Conservation (phyloP, 352 stramenopile species). For the Phytopythium aichiense region DNA sequence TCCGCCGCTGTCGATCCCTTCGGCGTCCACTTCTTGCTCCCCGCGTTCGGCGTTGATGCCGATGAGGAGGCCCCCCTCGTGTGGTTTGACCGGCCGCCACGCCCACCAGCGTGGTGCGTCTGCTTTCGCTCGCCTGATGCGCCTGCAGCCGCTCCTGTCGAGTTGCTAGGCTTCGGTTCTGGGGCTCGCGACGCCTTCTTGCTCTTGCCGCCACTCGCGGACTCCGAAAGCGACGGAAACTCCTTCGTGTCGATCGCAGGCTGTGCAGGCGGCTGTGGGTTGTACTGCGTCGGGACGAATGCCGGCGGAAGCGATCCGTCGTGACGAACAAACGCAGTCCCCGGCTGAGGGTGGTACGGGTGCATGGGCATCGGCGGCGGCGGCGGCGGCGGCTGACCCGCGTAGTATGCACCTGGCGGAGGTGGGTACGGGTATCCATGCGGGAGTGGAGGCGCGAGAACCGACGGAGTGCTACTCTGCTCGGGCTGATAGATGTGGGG, state of each 20-base stretch:
- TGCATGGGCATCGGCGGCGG: background rate
- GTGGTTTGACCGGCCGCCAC: slow-evolving; percentile 12
- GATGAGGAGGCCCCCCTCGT: background rate
- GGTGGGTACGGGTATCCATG: slow-evolving; percentile 16
- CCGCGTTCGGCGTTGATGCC: background rate
- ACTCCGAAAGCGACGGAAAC: slow-evolving; percentile 13
- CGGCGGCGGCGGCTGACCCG: slow-evolving; percentile 8
- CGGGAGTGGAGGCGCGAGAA: slow-evolving; percentile 26
- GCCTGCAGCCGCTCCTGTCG: background rate
- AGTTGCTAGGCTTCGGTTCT: slow-evolving; percentile 5
- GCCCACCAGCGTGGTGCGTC: background rate
- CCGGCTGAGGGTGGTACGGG: slow-evolving; percentile 7
- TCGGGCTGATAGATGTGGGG: slow-evolving; percentile 44
- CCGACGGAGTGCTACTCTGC: slow-evolving; percentile 13
- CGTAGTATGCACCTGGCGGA: slow-evolving; percentile 18
- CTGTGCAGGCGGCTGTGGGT: background rate
- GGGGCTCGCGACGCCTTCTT: slow-evolving; percentile 1
- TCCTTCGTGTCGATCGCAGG: slow-evolving; percentile 2
- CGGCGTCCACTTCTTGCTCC: slow-evolving; percentile 20
- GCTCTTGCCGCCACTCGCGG: slow-evolving; percentile 1
- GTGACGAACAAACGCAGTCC: background rate
- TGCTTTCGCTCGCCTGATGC: slow-evolving; percentile 10
- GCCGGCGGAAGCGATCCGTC: slow-evolving; percentile 1
- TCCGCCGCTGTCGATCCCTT: slow-evolving; percentile 23
- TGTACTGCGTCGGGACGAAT: slow-evolving; percentile 7